A percentile compares a stretch with the other conserved stretches of the same genome.
These are phyloP conservation scores for Ogataea nonfermentans DNA, from an alignment of 805 yeast species.

Conservation along the genomic window DNA sequence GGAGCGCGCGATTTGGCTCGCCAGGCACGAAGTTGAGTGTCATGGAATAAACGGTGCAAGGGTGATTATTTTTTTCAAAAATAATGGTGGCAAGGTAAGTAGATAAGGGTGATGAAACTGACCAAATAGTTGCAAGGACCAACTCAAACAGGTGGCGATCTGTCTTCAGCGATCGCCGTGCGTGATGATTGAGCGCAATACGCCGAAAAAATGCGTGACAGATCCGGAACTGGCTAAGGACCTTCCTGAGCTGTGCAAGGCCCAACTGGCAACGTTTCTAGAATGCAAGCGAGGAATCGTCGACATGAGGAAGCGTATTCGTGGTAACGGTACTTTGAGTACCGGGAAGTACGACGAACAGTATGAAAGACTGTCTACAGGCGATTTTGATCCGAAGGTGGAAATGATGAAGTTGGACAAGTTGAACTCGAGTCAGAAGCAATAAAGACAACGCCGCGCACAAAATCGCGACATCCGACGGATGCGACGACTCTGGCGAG, in stretches of 20 bases:
- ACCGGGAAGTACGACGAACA: constrained; percentile 92
- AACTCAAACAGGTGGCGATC: constrained; percentile 90
- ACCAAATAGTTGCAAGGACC: constrained; percentile 77
- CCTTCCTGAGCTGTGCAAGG: constrained; percentile 83
- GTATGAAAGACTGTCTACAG: constrained; percentile 71
- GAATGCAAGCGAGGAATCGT: constrained; percentile 90
- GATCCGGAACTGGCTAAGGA: constrained; percentile 73
- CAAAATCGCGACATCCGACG: no score
- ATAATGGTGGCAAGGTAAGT: constrained; percentile 56
- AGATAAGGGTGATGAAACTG: neutral
- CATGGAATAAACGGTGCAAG: constrained; percentile 36
- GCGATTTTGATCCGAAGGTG: constrained; percentile 77
- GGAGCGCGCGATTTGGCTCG: constrained; percentile 61
- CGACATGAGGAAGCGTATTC: constrained; percentile 86
- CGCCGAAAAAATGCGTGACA: constrained; percentile 83
- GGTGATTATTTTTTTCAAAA: constrained; percentile 1
- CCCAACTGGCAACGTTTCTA: constrained; percentile 79
- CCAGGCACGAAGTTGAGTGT: constrained; percentile 79
- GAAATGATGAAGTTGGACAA: constrained; percentile 72
- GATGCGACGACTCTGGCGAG: no score
- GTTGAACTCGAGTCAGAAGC: constrained; percentile 50
- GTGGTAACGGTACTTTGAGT: constrained; percentile 91
- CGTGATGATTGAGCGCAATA: constrained; percentile 83
- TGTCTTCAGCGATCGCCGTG: constrained; percentile 97
- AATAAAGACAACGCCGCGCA: no score